These are phyloP conservation scores for Botryosphaeria dothidea DNA, from an alignment of 2,329 filamentous ascomycete genomes.

Conservation along the genomic window DNA sequence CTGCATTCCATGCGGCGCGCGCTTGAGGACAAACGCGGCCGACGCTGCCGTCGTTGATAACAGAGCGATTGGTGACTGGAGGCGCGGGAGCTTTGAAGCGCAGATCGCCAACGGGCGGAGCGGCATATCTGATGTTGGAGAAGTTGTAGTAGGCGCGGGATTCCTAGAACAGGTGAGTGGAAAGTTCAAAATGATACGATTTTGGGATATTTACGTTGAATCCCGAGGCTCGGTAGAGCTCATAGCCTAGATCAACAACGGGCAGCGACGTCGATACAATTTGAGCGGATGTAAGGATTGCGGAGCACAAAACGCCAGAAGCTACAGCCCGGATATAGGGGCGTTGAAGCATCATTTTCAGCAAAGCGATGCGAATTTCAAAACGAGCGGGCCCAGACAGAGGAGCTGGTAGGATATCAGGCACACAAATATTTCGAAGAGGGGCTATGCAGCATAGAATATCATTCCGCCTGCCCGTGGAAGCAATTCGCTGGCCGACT, in stretches of 20 bases:
- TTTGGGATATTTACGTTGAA: slow-evolving; percentile 41
- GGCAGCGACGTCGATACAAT: slow-evolving; percentile 34
- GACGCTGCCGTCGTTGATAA: slow-evolving; percentile 47
- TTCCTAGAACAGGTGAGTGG: slow-evolving; percentile 30
- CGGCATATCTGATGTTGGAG: slow-evolving; percentile 58
- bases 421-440: too few relatives aligned
- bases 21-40: slow-evolving; percentile 11
- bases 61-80: slow-evolving; percentile 45
- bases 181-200: neutral
- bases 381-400: too few relatives aligned
- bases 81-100: slow-evolving; percentile 52
- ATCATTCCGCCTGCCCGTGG: too few relatives aligned
- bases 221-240: slow-evolving; percentile 49
- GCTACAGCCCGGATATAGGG: too few relatives aligned
- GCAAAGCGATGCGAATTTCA: too few relatives aligned
- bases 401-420: too few relatives aligned
- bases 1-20: neutral
- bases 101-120: slow-evolving; percentile 52
- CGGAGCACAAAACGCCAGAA: too few relatives aligned
- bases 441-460: too few relatives aligned
- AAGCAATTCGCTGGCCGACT: too few relatives aligned
- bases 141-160: slow-evolving; percentile 53
- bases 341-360: too few relatives aligned
- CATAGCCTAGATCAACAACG: slow-evolving; percentile 56
- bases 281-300: too few relatives aligned